Evolutionary conservation across 177 flowering plant genomes (phyloP), one percentile per base, ranked within the genome.

Genomic region (Vitis hybrid): DNA sequence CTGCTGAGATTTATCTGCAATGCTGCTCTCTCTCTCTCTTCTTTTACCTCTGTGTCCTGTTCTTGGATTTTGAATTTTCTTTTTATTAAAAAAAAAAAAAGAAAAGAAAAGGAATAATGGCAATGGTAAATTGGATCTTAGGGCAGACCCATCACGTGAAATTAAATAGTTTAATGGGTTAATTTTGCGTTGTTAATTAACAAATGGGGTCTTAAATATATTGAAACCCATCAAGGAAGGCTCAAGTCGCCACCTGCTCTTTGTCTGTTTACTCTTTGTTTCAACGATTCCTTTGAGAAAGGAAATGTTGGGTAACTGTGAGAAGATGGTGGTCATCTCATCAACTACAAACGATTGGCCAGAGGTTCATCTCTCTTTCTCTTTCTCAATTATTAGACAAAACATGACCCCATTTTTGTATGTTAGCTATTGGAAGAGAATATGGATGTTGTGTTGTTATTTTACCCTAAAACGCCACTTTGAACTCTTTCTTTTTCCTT

Each of bases 381-480:
- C 73, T 66, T 68, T 72, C 72, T 74, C 75, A 74, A 82, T 82
- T 79, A 81, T 80, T 69, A 74, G 69, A 72, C 81, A 81, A 66
- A 79, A 79, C 81, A 85, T 80, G 85, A 75, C 83, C 77, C 80
- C 78, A 75, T 72, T 75, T 87, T 86, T 89, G 90, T 88, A 84
- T 76, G 74, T 66, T 86, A 69, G 88, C 85, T 64, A 57, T 87
- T 88, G 91, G 84, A 82, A 14, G 56, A 70, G 89, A 85, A 85
- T 84, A 81, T 87, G 69, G 64, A 7, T 18, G 17, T 51, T 60
- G 80, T 77, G 72, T 74, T 74, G 69, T 73, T 71, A 55, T 75
- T 68, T 75, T 75, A 79, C 78, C 80, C 78, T 70, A 68, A 59
- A 55, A 58, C 66, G 17, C 65, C 64, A 51, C 18, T 67, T 70